phyloP scores from a whole-genome alignment of 164 flowering plant genomes.

The Brasenia schreberi region DNA sequence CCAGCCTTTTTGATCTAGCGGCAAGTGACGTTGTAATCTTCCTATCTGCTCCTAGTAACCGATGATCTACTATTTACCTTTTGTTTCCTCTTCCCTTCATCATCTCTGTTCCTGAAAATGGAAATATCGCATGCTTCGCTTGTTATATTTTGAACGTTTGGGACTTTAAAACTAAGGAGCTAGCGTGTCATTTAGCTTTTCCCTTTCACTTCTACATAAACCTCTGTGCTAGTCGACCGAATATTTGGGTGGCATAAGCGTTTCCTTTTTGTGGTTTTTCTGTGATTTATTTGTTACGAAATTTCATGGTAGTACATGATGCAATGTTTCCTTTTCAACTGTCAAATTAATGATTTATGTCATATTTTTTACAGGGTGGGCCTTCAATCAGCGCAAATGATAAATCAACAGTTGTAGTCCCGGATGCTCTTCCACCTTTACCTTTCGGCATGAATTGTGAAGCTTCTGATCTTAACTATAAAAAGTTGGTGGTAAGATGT shows the following conservation, averaged over 20 bases:
- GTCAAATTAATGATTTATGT: background rate
- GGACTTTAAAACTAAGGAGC: background rate
- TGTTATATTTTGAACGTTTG: background rate
- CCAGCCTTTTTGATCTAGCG: slow-evolving; percentile 27
- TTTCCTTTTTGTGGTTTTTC: background rate
- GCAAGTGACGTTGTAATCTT: slow-evolving; percentile 10
- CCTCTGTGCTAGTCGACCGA: too few relatives aligned
- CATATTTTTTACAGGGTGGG: slow-evolving; percentile 2
- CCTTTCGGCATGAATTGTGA: background rate
- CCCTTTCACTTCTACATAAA: too few relatives aligned
- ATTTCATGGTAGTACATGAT: background rate
- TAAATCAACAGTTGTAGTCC: slow-evolving; percentile 1
- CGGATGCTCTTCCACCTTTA: background rate
- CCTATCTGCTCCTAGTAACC: too few relatives aligned
- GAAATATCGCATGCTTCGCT: background rate
- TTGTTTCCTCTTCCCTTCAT: background rate
- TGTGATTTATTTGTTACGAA: background rate
- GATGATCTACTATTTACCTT: too few relatives aligned
- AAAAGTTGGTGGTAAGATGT: slow-evolving; percentile 6
- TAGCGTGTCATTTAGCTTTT: too few relatives aligned
- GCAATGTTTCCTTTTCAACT: background rate
- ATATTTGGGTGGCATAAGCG: background rate
- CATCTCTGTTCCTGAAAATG: background rate
- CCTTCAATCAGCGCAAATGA: background rate
- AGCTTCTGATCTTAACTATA: slow-evolving; percentile 1